phyloP scores from a whole-genome alignment of 140 eudicot genomes.

The Flaveria floridana region DNA sequence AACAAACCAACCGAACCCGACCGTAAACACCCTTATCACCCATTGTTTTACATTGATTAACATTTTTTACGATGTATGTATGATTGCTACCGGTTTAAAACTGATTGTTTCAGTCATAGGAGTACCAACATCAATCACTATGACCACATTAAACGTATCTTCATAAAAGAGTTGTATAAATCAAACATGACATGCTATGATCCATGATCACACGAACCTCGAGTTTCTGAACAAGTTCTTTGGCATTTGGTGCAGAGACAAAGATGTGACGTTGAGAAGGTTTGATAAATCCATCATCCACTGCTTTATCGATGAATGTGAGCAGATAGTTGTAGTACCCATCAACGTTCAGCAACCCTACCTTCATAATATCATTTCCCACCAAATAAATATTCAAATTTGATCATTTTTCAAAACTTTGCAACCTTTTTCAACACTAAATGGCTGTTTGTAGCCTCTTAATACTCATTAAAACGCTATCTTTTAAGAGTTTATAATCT shows the following conservation, averaged over 20 bases:
- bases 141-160: not conserved
- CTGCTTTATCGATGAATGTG: conserved; percentile 84
- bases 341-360: conserved; percentile 81
- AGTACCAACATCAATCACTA: not conserved
- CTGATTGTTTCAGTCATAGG: no score
- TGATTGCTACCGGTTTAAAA: no score
- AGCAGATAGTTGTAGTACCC: conserved; percentile 71
- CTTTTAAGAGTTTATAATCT: no score
- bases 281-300: conserved; percentile 82
- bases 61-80: no score
- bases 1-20: no score
- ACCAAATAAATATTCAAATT: not conserved
- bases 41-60: no score
- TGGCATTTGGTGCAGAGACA: conserved; percentile 82
- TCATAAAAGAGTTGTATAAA: not conserved
- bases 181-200: conserved; percentile 18
- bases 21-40: no score
- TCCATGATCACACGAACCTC: conserved; percentile 49
- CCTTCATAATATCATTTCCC: conserved; percentile 42
- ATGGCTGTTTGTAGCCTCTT: no score
- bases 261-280: conserved; percentile 80
- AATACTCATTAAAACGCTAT: no score
- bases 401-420: not conserved
- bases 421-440: not conserved
- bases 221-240: conserved; percentile 75